Evolutionary conservation across 345 rosid genomes (phyloP).

Genomic region (Eucalyptus globulus): DNA sequence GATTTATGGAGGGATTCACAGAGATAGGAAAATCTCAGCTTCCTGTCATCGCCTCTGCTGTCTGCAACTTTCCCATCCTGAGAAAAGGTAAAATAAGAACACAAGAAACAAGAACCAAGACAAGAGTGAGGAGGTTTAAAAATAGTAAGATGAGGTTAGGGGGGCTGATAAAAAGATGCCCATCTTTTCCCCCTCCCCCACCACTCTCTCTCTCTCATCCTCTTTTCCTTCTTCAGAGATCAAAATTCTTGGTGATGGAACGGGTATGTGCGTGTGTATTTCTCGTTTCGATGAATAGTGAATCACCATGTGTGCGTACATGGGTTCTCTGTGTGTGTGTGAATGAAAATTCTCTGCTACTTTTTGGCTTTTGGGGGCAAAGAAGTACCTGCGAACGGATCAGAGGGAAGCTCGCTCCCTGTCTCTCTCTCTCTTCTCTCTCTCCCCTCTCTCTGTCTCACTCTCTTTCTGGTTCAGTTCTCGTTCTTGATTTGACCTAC

Average conservation of each 20-base stretch:
- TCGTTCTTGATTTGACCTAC: constrained; percentile 21
- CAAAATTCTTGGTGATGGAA: neutral
- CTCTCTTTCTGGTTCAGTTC: neutral
- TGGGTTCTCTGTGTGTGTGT: neutral
- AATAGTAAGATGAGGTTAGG: constrained; percentile 8
- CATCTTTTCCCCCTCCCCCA: constrained; percentile 5
- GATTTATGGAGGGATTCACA: neutral
- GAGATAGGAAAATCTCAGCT: neutral
- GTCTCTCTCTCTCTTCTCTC: neutral
- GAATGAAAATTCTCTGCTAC: neutral
- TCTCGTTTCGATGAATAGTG: neutral
- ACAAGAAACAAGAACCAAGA: constrained; percentile 6
- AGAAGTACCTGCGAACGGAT: constrained; percentile 25
- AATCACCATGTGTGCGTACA: neutral
- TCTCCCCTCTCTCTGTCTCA: neutral
- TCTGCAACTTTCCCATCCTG: constrained; percentile 46
- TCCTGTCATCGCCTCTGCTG: neutral
- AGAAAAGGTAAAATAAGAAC: constrained; percentile 17
- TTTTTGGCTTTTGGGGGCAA: neutral
- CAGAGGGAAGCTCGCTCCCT: constrained; percentile 11
- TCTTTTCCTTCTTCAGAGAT: neutral
- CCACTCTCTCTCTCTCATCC: neutral
- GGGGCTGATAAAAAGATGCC: constrained; percentile 35
- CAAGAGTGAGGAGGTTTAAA: neutral
- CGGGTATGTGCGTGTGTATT: neutral